These are phyloP conservation scores for Lagenidium giganteum DNA, from an alignment of 352 stramenopile species.

Conservation along the genomic window DNA sequence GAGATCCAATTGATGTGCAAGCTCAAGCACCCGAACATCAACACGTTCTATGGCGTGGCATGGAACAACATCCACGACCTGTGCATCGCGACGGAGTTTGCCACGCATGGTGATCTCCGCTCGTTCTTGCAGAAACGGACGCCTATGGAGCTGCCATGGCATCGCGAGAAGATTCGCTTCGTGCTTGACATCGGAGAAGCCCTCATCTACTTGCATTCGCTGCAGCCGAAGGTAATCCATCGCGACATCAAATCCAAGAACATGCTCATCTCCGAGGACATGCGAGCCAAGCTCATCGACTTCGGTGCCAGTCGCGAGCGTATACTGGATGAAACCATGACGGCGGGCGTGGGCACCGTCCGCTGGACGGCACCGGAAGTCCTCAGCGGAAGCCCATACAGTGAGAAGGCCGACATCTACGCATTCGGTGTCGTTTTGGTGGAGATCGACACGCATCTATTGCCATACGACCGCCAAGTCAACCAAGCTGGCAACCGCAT, in stretches of 20 bases:
- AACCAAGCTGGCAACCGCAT: too few relatives aligned
- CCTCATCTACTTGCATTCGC: conserved; percentile 76
- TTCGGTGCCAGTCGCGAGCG: conserved; percentile 51
- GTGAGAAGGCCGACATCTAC: conserved; percentile 76
- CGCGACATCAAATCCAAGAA: conserved; percentile 88
- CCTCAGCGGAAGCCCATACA: conserved; percentile 59
- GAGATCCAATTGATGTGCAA: conserved; percentile 73
- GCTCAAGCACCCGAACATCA: conserved; percentile 63
- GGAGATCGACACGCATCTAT: conserved; percentile 66
- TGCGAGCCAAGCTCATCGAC: conserved; percentile 50
- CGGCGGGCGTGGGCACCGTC: conserved; percentile 44
- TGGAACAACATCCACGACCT: conserved; percentile 69
- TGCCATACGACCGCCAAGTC: conserved; percentile 74
- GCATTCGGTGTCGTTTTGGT: conserved; percentile 64
- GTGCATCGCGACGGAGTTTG: conserved; percentile 69
- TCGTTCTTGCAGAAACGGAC: too few relatives aligned
- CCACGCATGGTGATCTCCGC: conserved; percentile 63
- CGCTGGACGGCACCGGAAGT: conserved; percentile 62
- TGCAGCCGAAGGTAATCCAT: conserved; percentile 77
- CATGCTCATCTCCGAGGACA: conserved; percentile 51
- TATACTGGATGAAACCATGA: conserved; percentile 34
- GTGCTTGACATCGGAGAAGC: conserved; percentile 58
- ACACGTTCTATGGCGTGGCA: conserved; percentile 49
- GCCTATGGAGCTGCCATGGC: too few relatives aligned
- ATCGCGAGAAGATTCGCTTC: conserved; percentile 46